phyloP scores from a whole-genome alignment of 257 asterid species.

The Craterostigma plantagineum region DNA sequence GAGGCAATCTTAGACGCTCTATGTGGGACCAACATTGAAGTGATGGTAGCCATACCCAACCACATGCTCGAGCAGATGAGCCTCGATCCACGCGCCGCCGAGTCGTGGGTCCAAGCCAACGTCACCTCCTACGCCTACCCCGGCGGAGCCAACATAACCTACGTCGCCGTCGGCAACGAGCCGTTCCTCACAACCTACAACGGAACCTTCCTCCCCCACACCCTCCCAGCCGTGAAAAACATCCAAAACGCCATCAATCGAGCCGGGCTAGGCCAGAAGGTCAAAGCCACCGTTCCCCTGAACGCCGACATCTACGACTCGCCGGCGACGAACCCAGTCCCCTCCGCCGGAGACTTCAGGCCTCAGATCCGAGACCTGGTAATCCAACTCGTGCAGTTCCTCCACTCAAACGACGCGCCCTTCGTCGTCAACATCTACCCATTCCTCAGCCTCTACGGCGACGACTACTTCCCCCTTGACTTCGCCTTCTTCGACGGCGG shows the following conservation, averaged over 20 bases:
- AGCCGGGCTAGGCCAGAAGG: conserved; percentile 42
- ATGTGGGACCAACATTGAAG: conserved; percentile 42
- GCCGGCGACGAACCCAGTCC: conserved; percentile 67
- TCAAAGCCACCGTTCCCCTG: conserved; percentile 74
- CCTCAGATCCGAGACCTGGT: conserved; percentile 65
- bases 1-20: conserved; percentile 41
- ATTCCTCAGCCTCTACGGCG: conserved; percentile 62
- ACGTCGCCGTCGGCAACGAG: conserved; percentile 92
- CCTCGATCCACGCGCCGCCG: conserved; percentile 40
- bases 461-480: conserved; percentile 58
- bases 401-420: conserved; percentile 53
- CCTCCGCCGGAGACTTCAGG: conserved; percentile 87
- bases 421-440: conserved; percentile 87
- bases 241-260: conserved; percentile 68
- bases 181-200: conserved; percentile 86
- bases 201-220: conserved; percentile 29
- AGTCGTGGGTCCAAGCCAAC: conserved; percentile 72
- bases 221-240: conserved; percentile 63
- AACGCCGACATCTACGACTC: conserved; percentile 82
- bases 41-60: conserved; percentile 84
- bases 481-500: conserved; percentile 76
- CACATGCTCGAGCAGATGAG: conserved; percentile 63
- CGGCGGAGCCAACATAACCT: conserved; percentile 79
- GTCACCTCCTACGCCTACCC: conserved; percentile 37
- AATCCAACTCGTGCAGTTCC: conserved; percentile 38